Base-by-base conservation (phyloP, 1,284 basidiomycete genomes). In the Fomitopsis pinicola region DNA sequence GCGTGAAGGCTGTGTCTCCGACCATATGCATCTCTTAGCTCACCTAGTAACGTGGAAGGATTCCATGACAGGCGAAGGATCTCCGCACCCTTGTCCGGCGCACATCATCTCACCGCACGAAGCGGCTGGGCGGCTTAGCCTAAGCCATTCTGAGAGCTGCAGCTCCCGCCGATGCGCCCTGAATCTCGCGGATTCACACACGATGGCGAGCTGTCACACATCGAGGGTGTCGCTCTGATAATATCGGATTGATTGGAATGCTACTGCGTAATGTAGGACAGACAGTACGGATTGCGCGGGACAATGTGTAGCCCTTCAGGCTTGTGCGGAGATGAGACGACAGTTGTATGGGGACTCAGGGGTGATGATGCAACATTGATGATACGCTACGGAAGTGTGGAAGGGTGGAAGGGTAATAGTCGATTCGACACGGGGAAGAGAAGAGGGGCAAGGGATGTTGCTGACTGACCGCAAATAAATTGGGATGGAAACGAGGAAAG, bases 321-420 rank as follows among this genome's bases (percentile, higher is more conserved):
- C 67, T 64, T 62, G 61, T 62, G 63, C 60, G 63, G 60, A 73
- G 71, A 73, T 73, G 58, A 64, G 64, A 76, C 75, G 72, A 74
- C 73, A 77, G 68, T 48, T 40, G 58, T 59, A 57, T 17, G 69
- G 70, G 73, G 48, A 33, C 45, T 46, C 15, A 26, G 45, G 44
- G 72, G 71, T 1, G 72, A 75, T 80, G 77, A 77, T 80, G 78
- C 77, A 78, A 82, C 80, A 81, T 71, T 78, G 78, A 78, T 75
- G 76, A 77, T 72, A 71, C 71, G 61, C 64, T 64, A 61, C 62
- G 59, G 64, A 59, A 52, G 57, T 50, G 3, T 14, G 60, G 61
- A 71, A 69, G 65, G 71, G 70, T 72, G 68, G 71, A 73, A 70
- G 67, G 67, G 72, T 69, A 75, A 69, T 73, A 72, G 67, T 69